Percentiles rank a stretch among this genome's conserved stretches.
These are phyloP conservation scores for Citrus unshiu DNA, from an alignment of 345 rosid genomes.

Conservation along the genomic window DNA sequence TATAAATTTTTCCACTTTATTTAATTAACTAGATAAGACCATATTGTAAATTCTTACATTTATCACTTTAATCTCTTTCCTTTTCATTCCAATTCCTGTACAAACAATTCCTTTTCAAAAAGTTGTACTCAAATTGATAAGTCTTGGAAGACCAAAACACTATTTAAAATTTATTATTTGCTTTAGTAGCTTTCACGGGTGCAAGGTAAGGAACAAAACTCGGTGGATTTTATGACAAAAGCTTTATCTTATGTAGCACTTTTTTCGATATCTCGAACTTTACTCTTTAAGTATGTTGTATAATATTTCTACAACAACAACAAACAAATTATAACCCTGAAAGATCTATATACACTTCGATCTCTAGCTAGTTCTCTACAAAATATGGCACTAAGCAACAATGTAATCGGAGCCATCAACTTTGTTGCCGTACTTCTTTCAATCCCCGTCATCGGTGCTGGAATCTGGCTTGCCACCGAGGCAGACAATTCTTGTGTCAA, in stretches of 20 bases:
- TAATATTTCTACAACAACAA: neutral
- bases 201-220: conserved; percentile 29
- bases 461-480: conserved; percentile 79
- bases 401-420: conserved; percentile 84
- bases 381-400: conserved; percentile 76
- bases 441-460: conserved; percentile 78
- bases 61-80: neutral
- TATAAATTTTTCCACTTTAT: too few relatives aligned
- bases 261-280: neutral
- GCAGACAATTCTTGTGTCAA: conserved; percentile 83
- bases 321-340: neutral
- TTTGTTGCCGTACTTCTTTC: conserved; percentile 85
- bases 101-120: conserved; percentile 32
- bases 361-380: neutral
- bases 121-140: conserved; percentile 10
- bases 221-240: conserved; percentile 2
- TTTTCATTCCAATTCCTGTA: conserved; percentile 11
- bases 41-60: too few relatives aligned
- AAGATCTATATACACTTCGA: neutral
- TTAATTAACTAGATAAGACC: too few relatives aligned
- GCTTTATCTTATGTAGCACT: neutral
- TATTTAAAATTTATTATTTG: conserved; percentile 6
- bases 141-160: conserved; percentile 1
- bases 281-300: neutral
- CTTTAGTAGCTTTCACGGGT: conserved; percentile 26